Conservation (phyloP, 441 rosid species). For the Jatropha podagrica region DNA sequence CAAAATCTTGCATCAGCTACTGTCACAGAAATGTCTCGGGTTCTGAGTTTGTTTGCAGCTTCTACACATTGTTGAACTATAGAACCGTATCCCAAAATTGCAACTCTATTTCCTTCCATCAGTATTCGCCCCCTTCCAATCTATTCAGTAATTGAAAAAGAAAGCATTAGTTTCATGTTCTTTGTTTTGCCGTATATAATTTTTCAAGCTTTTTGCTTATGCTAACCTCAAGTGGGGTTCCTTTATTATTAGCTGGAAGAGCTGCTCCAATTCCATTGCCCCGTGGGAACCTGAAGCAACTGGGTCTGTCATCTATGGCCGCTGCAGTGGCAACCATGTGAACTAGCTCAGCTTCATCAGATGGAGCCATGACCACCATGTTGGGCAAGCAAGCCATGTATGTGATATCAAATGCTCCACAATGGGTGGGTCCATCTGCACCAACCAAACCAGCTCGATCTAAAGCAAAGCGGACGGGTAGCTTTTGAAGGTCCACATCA, state of each 20-base stretch:
- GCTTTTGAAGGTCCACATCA: constrained; percentile 75
- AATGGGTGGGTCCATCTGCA: constrained; percentile 79
- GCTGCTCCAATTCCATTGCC: constrained; percentile 62
- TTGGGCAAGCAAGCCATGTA: constrained; percentile 78
- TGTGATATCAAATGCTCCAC: constrained; percentile 71
- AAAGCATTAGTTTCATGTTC: constrained; percentile 4
- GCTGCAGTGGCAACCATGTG: constrained; percentile 85
- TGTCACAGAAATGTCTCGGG: constrained; percentile 40
- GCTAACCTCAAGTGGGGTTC: constrained; percentile 58
- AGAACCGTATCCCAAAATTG: constrained; percentile 66
- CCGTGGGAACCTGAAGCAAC: constrained; percentile 84
- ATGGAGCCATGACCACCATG: constrained; percentile 86
- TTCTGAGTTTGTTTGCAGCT: constrained; percentile 48
- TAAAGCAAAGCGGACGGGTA: constrained; percentile 71
- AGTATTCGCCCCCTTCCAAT: constrained; percentile 71
- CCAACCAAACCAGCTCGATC: constrained; percentile 80
- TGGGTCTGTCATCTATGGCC: constrained; percentile 71
- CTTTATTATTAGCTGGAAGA: constrained; percentile 57
- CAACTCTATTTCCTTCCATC: constrained; percentile 60
- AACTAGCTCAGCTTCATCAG: constrained; percentile 78
- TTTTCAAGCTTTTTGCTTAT: constrained; percentile 5
- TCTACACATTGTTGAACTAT: constrained; percentile 57
- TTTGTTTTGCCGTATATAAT: background rate
- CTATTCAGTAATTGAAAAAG: constrained; percentile 31
- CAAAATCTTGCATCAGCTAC: constrained; percentile 80